These are phyloP conservation scores for Pythium biforme DNA, from an alignment of 352 stramenopile genomes.

Conservation along the genomic window DNA sequence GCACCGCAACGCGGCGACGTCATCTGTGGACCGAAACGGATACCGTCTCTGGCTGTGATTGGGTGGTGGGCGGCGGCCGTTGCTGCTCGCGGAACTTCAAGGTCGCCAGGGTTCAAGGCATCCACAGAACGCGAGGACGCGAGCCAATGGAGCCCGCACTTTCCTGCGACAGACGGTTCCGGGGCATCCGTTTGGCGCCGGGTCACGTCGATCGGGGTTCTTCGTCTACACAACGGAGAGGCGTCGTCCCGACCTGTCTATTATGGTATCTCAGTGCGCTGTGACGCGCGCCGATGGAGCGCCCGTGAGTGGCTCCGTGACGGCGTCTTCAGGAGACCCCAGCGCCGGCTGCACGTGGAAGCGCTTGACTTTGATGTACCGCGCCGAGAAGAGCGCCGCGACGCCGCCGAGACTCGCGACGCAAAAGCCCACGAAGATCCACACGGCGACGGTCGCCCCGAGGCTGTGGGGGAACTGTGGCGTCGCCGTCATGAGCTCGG, in stretches of 20 bases:
- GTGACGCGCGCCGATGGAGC: neutral
- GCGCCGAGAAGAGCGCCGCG: conserved; percentile 34
- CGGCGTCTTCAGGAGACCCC: conserved; percentile 11
- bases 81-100: neutral
- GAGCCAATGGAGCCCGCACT: neutral
- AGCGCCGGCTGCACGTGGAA: conserved; percentile 45
- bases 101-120: neutral
- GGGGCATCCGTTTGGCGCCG: neutral
- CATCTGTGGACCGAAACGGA: neutral
- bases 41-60: neutral
- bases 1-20: neutral
- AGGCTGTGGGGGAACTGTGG: conserved; percentile 40
- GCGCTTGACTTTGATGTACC: conserved; percentile 36
- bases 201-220: too few species aligned
- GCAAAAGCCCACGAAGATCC: conserved; percentile 63
- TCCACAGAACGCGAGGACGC: neutral
- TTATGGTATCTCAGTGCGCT: neutral
- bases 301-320: conserved; percentile 5
- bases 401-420: conserved; percentile 30
- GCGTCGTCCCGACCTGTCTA: neutral
- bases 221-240: neutral
- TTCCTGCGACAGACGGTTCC: neutral
- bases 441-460: conserved; percentile 51
- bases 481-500: conserved; percentile 39
- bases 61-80: neutral